These are phyloP conservation scores for Lotus japonicus DNA, from an alignment of 306 rosid species.

Conservation along the genomic window DNA sequence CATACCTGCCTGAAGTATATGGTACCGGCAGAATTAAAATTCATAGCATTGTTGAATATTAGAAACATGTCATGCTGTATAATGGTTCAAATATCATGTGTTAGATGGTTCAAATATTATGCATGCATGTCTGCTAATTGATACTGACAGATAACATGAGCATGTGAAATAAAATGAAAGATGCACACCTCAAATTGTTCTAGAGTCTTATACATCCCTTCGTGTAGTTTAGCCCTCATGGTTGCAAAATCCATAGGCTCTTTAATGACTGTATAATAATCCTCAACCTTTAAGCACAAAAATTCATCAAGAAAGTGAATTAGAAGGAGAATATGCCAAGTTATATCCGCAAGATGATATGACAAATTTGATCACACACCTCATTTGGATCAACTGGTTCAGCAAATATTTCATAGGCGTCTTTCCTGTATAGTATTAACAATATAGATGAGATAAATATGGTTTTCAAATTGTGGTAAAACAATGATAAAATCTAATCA, in stretches of 20 bases:
- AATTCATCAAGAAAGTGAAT: not conserved
- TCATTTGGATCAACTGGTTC: slow-evolving; percentile 63
- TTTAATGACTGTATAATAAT: slow-evolving; percentile 45
- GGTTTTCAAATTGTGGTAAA: not conserved
- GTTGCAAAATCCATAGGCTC: slow-evolving; percentile 85
- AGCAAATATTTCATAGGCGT: slow-evolving; percentile 61
- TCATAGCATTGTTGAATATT: slow-evolving; percentile 64
- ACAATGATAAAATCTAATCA: not conserved
- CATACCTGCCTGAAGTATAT: slow-evolving; percentile 68
- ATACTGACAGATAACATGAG: not conserved
- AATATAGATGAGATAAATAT: not conserved
- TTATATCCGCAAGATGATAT: not conserved
- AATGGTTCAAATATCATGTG: slow-evolving; percentile 14
- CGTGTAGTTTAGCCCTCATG: slow-evolving; percentile 75
- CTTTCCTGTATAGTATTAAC: slow-evolving; percentile 37
- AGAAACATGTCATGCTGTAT: slow-evolving; percentile 54
- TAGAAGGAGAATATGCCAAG: not conserved
- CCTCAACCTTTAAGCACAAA: slow-evolving; percentile 42
- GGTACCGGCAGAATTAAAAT: slow-evolving; percentile 57
- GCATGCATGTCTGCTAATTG: no score
- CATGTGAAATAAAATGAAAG: not conserved
- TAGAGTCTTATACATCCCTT: slow-evolving; percentile 51
- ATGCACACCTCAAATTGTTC: slow-evolving; percentile 59
- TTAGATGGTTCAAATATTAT: slow-evolving; percentile 19
- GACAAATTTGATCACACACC: slow-evolving; percentile 27